Percentiles rank a stretch among this genome's conserved stretches.
Conservation (phyloP, 2,329 filamentous ascomycete genomes). For the Trichoderma aggressivum region DNA sequence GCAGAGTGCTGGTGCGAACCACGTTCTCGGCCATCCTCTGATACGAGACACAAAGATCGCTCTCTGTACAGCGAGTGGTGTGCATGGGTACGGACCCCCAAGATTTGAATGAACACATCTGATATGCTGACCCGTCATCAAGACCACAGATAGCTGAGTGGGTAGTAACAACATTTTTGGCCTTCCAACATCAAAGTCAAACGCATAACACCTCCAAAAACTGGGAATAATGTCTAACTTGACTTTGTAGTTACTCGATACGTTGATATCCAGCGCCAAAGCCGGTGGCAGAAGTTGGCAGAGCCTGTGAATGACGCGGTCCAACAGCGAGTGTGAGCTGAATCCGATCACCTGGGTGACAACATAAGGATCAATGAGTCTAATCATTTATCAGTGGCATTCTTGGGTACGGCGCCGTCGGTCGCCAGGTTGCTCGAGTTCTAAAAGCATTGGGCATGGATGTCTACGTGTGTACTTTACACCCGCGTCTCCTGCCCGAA, state of each 20-base stretch:
- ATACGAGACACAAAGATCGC: slow-evolving; percentile 49
- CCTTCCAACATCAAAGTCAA: slow-evolving; percentile 22
- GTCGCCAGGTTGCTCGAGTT: slow-evolving; percentile 53
- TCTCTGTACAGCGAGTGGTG: slow-evolving; percentile 55
- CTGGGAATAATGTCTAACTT: not conserved
- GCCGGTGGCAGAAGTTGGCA: slow-evolving; percentile 40
- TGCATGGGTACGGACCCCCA: slow-evolving; percentile 47
- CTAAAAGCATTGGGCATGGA: slow-evolving; percentile 65
- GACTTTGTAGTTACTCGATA: slow-evolving; percentile 23
- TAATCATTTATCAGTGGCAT: slow-evolving; percentile 40
- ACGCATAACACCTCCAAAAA: not conserved
- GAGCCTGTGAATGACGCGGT: slow-evolving; percentile 42
- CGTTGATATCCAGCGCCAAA: slow-evolving; percentile 31
- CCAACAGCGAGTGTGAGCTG: slow-evolving; percentile 46
- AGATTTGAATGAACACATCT: not conserved
- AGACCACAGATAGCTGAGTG: slow-evolving; percentile 58
- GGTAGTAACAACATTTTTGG: slow-evolving; percentile 51
- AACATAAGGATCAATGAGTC: not conserved
- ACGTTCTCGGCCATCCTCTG: slow-evolving; percentile 43
- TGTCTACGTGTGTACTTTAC: slow-evolving; percentile 72
- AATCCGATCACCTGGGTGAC: too few species aligned
- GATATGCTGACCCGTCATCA: not conserved
- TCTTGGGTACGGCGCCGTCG: slow-evolving; percentile 54
- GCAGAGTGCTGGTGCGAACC: slow-evolving; percentile 52
- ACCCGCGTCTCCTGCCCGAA: slow-evolving; percentile 62